A percentile compares a stretch with the other conserved stretches of the same genome.
Conservation (phyloP, 225 moss, liverwort and hornwort species). For the Bryum argenteum region DNA sequence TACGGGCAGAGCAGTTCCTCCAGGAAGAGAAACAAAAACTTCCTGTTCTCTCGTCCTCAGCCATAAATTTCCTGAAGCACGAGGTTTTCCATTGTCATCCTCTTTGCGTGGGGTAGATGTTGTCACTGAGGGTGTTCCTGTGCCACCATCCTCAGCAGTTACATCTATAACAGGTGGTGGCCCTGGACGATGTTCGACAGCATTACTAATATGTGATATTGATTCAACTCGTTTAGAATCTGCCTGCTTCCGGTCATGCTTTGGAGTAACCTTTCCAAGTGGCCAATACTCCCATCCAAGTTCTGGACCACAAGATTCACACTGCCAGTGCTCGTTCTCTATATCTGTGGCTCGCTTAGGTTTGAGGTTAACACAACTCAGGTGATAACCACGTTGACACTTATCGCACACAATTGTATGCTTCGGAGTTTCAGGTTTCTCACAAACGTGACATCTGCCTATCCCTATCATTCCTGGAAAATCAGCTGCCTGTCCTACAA, state of each 20-base stretch:
- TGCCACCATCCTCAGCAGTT: slow-evolving; percentile 30
- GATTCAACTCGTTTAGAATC: slow-evolving; percentile 30
- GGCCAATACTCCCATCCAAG: slow-evolving; percentile 49
- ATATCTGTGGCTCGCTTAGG: slow-evolving; percentile 43
- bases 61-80: slow-evolving; percentile 20
- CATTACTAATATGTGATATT: neutral
- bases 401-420: slow-evolving; percentile 63
- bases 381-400: slow-evolving; percentile 58
- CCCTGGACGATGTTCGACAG: slow-evolving; percentile 12
- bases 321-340: slow-evolving; percentile 70
- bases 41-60: slow-evolving; percentile 37
- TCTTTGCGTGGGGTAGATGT: slow-evolving; percentile 20
- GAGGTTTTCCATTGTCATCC: slow-evolving; percentile 25
- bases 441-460: slow-evolving; percentile 46
- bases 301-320: slow-evolving; percentile 50
- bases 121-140: slow-evolving; percentile 19
- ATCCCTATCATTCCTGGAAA: slow-evolving; percentile 59
- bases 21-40: slow-evolving; percentile 29
- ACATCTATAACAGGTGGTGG: slow-evolving; percentile 16
- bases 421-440: slow-evolving; percentile 54
- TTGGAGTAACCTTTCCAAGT: slow-evolving; percentile 49
- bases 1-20: slow-evolving; percentile 11
- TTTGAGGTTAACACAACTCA: slow-evolving; percentile 58
- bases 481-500: slow-evolving; percentile 44
- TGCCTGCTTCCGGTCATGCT: slow-evolving; percentile 49